Evolutionary conservation across 176 grass and related monocot species (phyloP), one percentile per base, ranked within the genome.

Genomic region (Alloteropsis semialata): DNA sequence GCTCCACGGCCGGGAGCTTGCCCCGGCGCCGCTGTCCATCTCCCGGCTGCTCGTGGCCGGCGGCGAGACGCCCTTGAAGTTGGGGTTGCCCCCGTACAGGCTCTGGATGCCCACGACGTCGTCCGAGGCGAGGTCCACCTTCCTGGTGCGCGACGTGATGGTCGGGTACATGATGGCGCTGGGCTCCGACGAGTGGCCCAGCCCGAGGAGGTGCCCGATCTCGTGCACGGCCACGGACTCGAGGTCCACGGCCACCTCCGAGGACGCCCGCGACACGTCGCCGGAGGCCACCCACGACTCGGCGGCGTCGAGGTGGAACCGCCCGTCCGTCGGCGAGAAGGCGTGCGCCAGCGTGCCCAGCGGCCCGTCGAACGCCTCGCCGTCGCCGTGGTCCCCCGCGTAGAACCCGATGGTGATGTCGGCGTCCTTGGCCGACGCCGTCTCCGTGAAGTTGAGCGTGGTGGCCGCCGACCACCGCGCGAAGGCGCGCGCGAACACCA

Each of bases 221-320:
- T 99, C 96, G 78, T 99, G 96, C 84, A 99, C 96, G 3, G 90
- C 96, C 60, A 98, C 96, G 2, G 96, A 98, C 76, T 98, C 96
- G 36, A 99, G 84, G 82, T 99, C 96, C 0, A 99, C 79, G 25
- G 96, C 96, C 10, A 2, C 76, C 22, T 48, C 48, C 6, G 93
- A 84, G 12, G 75, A 59, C 16, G 89, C 87, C 7, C 0, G 3
- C 14, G 81, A 32, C 29, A 89, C 84, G 69, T 94, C 91, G 45
- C 87, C 87, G 5, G 41, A 48, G 3, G 89, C 93, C 37, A 96
- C 87, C 96, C 96, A 99, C 10, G 72, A 24, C 89, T 98, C 96
- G 46, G 96, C 74, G 0, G 91, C 93, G 82, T 99, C 96, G 14
- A 99, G 87, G 85, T 99, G 93, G 80, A 99, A 89, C 56, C 96